phyloP scores from a whole-genome alignment of 208 protist genomes.

The Crithidia sp. region DNA sequence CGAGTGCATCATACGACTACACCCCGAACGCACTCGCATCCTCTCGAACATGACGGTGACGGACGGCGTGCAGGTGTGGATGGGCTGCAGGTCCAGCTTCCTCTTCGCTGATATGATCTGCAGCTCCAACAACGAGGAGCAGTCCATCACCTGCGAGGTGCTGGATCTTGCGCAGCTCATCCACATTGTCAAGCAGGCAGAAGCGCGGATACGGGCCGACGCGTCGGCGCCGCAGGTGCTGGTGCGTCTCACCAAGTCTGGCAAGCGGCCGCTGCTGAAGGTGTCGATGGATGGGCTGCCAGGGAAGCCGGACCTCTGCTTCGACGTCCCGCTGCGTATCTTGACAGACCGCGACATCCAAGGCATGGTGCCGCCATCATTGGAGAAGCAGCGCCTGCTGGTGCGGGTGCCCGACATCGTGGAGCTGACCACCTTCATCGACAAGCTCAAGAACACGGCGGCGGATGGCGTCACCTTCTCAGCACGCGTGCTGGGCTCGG shows the following conservation, averaged over 20 bases:
- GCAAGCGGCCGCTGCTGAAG: constrained; percentile 31
- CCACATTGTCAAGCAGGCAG: constrained; percentile 72
- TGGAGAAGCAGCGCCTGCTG: constrained; percentile 55
- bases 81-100: constrained; percentile 56
- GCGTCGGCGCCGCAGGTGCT: constrained; percentile 38
- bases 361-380: constrained; percentile 48
- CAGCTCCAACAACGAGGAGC: constrained; percentile 63
- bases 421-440: constrained; percentile 79
- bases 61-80: constrained; percentile 79
- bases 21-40: constrained; percentile 63
- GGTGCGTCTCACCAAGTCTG: constrained; percentile 59
- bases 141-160: constrained; percentile 83
- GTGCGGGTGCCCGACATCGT: constrained; percentile 62
- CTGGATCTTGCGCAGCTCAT: constrained; percentile 64
- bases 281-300: constrained; percentile 45
- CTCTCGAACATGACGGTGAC: constrained; percentile 63
- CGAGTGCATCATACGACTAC: constrained; percentile 68
- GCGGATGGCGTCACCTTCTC: constrained; percentile 71
- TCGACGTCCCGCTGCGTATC: constrained; percentile 81
- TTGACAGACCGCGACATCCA: constrained; percentile 63
- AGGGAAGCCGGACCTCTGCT: constrained; percentile 61
- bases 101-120: constrained; percentile 78
- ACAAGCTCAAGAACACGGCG: constrained; percentile 68
- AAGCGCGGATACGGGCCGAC: constrained; percentile 37
- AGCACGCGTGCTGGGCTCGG: constrained; percentile 13